Percentiles rank a stretch among this genome's conserved stretches.
phyloP scores from a whole-genome alignment of 2,329 filamentous ascomycete genomes.

The Aspergillus ibericus region DNA sequence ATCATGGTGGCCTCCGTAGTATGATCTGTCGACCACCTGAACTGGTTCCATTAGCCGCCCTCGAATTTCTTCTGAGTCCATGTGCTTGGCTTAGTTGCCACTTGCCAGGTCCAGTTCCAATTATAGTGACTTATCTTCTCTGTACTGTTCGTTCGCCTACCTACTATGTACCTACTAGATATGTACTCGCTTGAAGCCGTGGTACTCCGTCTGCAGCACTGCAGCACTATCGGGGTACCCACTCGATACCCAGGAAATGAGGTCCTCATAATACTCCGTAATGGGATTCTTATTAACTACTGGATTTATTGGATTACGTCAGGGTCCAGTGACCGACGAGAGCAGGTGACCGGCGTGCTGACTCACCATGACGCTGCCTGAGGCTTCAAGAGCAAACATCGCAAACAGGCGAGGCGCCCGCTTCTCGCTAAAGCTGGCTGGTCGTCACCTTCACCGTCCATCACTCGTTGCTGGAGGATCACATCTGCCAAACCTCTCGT shows the following conservation, averaged over 20 bases:
- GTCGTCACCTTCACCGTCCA: slow-evolving; percentile 29
- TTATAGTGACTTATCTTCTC: too few relatives aligned
- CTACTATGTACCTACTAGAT: too few relatives aligned
- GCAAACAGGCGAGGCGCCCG: slow-evolving; percentile 23
- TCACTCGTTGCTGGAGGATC: slow-evolving; percentile 26
- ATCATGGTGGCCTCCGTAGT: background rate
- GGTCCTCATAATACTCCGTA: background rate
- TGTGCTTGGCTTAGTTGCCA: background rate
- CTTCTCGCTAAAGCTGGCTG: slow-evolving; percentile 26
- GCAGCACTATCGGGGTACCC: too few relatives aligned
- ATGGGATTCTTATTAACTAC: background rate
- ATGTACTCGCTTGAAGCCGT: too few relatives aligned
- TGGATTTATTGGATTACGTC: background rate
- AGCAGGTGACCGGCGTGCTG: slow-evolving; percentile 1
- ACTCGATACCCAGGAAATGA: background rate
- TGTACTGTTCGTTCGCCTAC: too few relatives aligned
- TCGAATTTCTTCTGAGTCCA: background rate
- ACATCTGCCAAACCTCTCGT: slow-evolving; percentile 22
- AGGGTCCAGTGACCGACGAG: background rate
- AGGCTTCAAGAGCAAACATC: slow-evolving; percentile 16
- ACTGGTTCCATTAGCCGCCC: background rate
- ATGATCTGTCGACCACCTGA: background rate
- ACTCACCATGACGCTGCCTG: slow-evolving; percentile 10
- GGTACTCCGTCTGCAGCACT: too few relatives aligned
- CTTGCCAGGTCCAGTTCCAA: too few relatives aligned